Base-by-base conservation (phyloP, 1,284 basidiomycete species). In the Ganoderma boninense region DNA sequence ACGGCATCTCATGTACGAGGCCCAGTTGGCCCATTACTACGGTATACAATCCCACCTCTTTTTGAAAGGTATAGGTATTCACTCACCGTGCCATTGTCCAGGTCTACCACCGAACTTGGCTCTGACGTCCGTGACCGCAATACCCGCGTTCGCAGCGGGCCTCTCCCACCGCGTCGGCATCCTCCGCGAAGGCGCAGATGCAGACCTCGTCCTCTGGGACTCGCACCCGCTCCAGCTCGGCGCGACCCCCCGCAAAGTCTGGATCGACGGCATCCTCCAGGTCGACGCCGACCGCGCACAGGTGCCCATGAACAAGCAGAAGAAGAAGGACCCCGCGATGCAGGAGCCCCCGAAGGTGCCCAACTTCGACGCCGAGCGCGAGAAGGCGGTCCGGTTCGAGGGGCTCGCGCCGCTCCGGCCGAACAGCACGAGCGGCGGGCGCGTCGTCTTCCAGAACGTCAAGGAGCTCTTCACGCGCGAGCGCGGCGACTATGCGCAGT, bases 11-110 rank as follows among this genome's bases (percentile, higher is more conserved):
- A 78, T 95, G 11, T 92, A 90, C 77, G 95, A 98, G 80, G 96
- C 96, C 0, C 94, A 95, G 69, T 94, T 96, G 80, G 95, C 94
- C 1, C 92, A 96, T 77, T 92, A 94, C 79, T 97, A 90, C 74
- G 90, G 79, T 80, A 69, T 11, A 67, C 46, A 18, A n/a, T 1
- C 54, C 13, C 44, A 57, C 32, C 1, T 6, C 32, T 16, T n/a
- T 13, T 7, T 40, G 13, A 20, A 14, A 20, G 18, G 29, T 32
- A 4, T 32, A 8, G n/a, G n/a, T 4, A 26, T 52, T 2, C 2
- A 1, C 18, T 35, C 5, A 56, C 32, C 40, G 69, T 23, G n/a
- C 20, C 4, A 44, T 1, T 3, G 1, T 32, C 74, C 20, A 78
- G 78, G 91, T 14, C 83, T 93, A 40, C 82, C 87, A 1, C 80